These are phyloP conservation scores for Geranium incanum DNA, from an alignment of 441 rosid species.

Conservation along the genomic window DNA sequence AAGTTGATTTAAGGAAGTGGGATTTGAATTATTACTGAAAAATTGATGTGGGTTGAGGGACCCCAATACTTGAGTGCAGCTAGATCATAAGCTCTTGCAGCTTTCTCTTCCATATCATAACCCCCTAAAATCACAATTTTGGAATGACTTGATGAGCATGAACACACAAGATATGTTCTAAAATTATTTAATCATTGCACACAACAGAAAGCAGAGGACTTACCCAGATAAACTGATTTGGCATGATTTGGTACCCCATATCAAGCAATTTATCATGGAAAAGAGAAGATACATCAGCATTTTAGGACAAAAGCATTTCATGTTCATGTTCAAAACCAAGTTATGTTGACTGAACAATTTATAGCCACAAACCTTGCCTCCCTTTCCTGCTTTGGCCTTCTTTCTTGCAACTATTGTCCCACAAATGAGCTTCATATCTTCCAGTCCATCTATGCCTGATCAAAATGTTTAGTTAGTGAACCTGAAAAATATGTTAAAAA, in stretches of 20 bases:
- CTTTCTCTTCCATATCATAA: conserved; percentile 91
- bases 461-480: conserved; percentile 39
- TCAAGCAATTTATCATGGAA: conserved; percentile 25
- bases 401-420: conserved; percentile 94
- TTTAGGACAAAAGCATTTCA: background rate
- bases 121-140: conserved; percentile 46
- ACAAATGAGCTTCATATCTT: conserved; percentile 87
- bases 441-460: conserved; percentile 97
- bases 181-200: background rate
- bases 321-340: too few relatives aligned
- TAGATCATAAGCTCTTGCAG: conserved; percentile 92
- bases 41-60: conserved; percentile 79
- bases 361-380: conserved; percentile 62
- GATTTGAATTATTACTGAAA: conserved; percentile 38
- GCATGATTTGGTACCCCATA: conserved; percentile 29
- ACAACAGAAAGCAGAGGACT: conserved; percentile 15
- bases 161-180: background rate
- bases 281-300: background rate
- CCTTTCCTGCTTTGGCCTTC: conserved; percentile 96
- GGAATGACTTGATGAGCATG: conserved; percentile 2
- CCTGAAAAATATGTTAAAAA: background rate
- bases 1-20: background rate
- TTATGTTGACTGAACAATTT: too few relatives aligned
- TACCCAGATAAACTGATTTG: conserved; percentile 71
- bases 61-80: conserved; percentile 55